Evolutionary conservation across 2,329 filamentous ascomycete genomes (phyloP).

Genomic region (Colletotrichum orbiculare): DNA sequence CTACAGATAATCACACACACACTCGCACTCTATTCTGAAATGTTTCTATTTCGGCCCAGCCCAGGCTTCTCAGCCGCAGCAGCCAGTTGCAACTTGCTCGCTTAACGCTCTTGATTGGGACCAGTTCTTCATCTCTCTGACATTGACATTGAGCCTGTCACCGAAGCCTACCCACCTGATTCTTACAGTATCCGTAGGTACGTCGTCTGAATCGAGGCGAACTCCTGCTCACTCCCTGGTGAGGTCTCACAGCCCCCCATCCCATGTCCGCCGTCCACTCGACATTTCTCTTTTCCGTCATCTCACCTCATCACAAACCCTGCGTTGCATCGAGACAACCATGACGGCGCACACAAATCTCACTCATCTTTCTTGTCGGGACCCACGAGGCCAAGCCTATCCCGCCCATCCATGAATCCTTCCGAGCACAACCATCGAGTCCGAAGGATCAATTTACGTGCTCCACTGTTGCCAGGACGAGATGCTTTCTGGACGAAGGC

Average conservation of each 20-base stretch:
- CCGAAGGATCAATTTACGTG: neutral
- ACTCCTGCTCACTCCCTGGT: neutral
- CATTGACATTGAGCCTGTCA: too few species aligned
- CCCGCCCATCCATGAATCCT: neutral
- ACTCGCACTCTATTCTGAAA: neutral
- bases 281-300: constrained; percentile 21
- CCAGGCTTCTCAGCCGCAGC: neutral
- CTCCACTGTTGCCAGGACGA: neutral
- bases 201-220: neutral
- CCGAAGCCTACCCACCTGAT: too few species aligned
- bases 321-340: constrained; percentile 25
- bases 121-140: constrained; percentile 1
- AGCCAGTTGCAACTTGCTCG: neutral
- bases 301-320: constrained; percentile 37
- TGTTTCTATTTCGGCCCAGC: neutral
- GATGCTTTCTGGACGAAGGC: constrained; percentile 2
- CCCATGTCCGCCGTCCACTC: neutral
- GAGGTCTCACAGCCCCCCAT: constrained; percentile 1
- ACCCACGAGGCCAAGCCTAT: constrained; percentile 10
- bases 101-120: neutral
- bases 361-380: constrained; percentile 1
- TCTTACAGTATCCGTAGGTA: too few species aligned
- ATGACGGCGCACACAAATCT: constrained; percentile 18
- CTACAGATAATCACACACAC: too few species aligned
- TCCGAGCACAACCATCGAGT: neutral